Percentiles rank a stretch among this genome's conserved stretches.
Conservation (phyloP, 768 basidiomycete genomes). For the Pleurotus sapidus region DNA sequence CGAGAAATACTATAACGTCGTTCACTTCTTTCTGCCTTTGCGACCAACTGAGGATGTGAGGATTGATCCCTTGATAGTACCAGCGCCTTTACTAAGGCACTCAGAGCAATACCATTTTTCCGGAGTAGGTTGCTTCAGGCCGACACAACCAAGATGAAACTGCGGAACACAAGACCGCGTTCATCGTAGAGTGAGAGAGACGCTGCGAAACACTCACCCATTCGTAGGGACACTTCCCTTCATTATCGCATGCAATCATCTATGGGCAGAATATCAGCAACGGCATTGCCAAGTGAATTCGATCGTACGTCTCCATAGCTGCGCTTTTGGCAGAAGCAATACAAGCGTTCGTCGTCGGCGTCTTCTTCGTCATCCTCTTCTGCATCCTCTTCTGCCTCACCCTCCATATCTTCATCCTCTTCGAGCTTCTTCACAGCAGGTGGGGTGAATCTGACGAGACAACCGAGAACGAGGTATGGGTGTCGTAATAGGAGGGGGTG, state of each 20-base stretch:
- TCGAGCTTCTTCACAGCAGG: slow-evolving; percentile 6
- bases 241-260: slow-evolving; percentile 58
- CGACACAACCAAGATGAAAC: slow-evolving; percentile 64
- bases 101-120: slow-evolving; percentile 59
- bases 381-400: slow-evolving; percentile 10
- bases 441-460: slow-evolving; percentile 30
- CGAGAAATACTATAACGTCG: too few relatives aligned
- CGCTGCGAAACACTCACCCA: slow-evolving; percentile 36
- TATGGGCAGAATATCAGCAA: not conserved
- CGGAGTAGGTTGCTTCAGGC: slow-evolving; percentile 41
- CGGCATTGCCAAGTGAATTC: not conserved
- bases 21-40: slow-evolving; percentile 2
- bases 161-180: slow-evolving; percentile 15
- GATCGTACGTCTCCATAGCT: slow-evolving; percentile 38
- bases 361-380: slow-evolving; percentile 23
- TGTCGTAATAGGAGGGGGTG: slow-evolving; percentile 14
- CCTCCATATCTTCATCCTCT: slow-evolving; percentile 17
- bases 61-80: not conserved
- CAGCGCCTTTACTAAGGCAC: slow-evolving; percentile 23
- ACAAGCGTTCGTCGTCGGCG: slow-evolving; percentile 30
- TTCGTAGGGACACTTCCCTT: slow-evolving; percentile 42
- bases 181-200: not conserved
- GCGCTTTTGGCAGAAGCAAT: slow-evolving; percentile 40
- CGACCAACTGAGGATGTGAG: not conserved
- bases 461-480: slow-evolving; percentile 30